Conservation (phyloP, 2,329 filamentous ascomycete genomes). For the Fusarium incarnatum region DNA sequence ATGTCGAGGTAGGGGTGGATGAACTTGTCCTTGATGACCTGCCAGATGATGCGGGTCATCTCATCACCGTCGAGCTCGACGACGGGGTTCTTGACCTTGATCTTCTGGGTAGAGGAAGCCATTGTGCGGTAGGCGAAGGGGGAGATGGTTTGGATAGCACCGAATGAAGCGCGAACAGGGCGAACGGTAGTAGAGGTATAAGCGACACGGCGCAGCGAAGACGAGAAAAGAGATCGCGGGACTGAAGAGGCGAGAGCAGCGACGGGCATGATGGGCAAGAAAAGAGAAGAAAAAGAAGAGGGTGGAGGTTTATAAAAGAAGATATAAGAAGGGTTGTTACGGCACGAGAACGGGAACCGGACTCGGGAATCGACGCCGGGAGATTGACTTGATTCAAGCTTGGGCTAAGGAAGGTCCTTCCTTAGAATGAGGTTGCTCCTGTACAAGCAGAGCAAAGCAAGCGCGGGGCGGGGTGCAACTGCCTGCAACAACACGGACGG, state of each 20-base stretch:
- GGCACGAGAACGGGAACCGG: constrained; percentile 34
- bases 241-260: constrained; percentile 46
- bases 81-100: constrained; percentile 99
- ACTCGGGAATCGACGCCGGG: constrained; percentile 42
- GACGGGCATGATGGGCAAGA: constrained; percentile 47
- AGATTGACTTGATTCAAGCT: constrained; percentile 17
- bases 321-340: constrained; percentile 40
- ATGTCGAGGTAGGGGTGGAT: constrained; percentile 96
- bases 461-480: constrained; percentile 31
- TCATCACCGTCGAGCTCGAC: constrained; percentile 95
- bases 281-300: constrained; percentile 33
- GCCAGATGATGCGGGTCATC: constrained; percentile 99
- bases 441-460: constrained; percentile 4
- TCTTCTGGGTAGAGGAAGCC: constrained; percentile 75
- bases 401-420: constrained; percentile 12
- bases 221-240: constrained; percentile 49
- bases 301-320: constrained; percentile 42
- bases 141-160: constrained; percentile 57
- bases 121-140: constrained; percentile 74
- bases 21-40: constrained; percentile 99
- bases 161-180: constrained; percentile 61
- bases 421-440: constrained; percentile 2
- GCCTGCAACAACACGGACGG: constrained; percentile 18
- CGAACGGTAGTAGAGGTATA: constrained; percentile 43
- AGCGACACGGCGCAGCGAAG: constrained; percentile 48